Evolutionary conservation across 2,329 filamentous ascomycete genomes (phyloP), one percentile per base, ranked within the genome.

Genomic region (Paracorniculantispora psalliotae): DNA sequence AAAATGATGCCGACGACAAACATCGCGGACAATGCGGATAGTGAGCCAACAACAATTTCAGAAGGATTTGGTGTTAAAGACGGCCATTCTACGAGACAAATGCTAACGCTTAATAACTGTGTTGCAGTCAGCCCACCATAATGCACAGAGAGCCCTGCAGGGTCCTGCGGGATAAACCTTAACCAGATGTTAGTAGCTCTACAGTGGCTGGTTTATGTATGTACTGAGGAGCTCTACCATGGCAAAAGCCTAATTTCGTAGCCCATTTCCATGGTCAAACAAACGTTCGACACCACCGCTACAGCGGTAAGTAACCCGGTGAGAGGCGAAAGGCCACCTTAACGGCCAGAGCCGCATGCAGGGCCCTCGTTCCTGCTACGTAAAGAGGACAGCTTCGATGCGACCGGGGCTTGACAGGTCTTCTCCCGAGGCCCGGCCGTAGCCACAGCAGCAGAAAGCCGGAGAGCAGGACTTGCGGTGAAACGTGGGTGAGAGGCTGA

Each of bases 401-500:
- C 17, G 12, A 37, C 33, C 10, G 12, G n/a, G n/a, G 33, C 33
- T 15, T 37, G 12, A 37, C 33, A 37, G 33, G 10, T 37, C n/a
- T n/a, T n/a, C n/a, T 37, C 33, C 17, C 33, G 33, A 37, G 33
- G 33, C 17, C 10, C 33, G 10, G 33, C 33, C 12, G 10, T 25
- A 4, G 19, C 43, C 21, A 46, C 10, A 25, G 43, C 43, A 44
- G 19, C 6, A 44, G 19, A 19, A 21, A 23, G 17, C 43, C 6
- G 17, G n/a, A 35, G 25, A 25, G n/a, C 26, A 44, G n/a, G 56
- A 58, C 56, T 52, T 58, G 56, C 56, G 48, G 56, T 58, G 48
- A 58, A 52, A 52, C 56, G 37, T 49, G 49, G 3, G 57, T 54
- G 41, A 53, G 57, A 59, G 41, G 49, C 57, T 54, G 57, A 54